phyloP scores from a whole-genome alignment of 2,329 filamentous ascomycete genomes.

The Meredithiella fracta region DNA sequence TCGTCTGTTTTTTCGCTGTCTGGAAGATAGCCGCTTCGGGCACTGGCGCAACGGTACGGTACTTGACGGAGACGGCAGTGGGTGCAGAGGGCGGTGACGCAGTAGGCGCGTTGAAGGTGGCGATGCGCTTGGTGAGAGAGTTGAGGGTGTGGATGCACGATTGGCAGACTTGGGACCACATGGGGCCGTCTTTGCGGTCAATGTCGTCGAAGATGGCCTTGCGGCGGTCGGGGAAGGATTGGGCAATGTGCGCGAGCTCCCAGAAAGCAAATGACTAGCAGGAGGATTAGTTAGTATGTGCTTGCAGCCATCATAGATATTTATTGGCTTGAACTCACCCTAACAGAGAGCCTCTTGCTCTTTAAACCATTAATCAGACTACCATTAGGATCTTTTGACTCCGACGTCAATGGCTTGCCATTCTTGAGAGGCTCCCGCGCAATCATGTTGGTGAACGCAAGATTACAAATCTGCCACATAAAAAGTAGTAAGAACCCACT shows the following conservation, averaged over 20 bases:
- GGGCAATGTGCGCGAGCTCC: constrained; percentile 70
- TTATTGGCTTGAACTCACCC: constrained; percentile 30
- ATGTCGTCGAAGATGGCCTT: constrained; percentile 76
- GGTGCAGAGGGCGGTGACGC: constrained; percentile 18
- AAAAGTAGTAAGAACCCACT: constrained; percentile 52
- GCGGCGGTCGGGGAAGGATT: constrained; percentile 56
- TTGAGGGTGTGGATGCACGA: constrained; percentile 55
- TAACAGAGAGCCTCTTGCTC: constrained; percentile 63
- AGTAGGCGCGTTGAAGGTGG: constrained; percentile 29
- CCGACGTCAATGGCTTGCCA: constrained; percentile 63
- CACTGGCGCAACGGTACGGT: constrained; percentile 26
- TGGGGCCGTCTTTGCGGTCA: constrained; percentile 60
- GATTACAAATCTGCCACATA: constrained; percentile 63
- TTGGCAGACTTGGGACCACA: constrained; percentile 63
- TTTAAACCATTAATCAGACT: constrained; percentile 72
- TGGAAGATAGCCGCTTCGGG: constrained; percentile 31
- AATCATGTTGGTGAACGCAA: constrained; percentile 65
- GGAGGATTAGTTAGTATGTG: constrained; percentile 17
- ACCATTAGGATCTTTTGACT: constrained; percentile 82
- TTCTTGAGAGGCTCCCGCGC: constrained; percentile 70
- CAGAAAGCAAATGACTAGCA: constrained; percentile 66
- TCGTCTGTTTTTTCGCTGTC: constrained; percentile 22
- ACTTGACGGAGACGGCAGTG: constrained; percentile 19
- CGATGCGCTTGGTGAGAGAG: constrained; percentile 50
- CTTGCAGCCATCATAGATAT: background rate